A percentile compares a stretch with the other conserved stretches of the same genome.
These are phyloP conservation scores for Phoma herbarum DNA, from an alignment of 2,329 filamentous ascomycete species.

Conservation along the genomic window DNA sequence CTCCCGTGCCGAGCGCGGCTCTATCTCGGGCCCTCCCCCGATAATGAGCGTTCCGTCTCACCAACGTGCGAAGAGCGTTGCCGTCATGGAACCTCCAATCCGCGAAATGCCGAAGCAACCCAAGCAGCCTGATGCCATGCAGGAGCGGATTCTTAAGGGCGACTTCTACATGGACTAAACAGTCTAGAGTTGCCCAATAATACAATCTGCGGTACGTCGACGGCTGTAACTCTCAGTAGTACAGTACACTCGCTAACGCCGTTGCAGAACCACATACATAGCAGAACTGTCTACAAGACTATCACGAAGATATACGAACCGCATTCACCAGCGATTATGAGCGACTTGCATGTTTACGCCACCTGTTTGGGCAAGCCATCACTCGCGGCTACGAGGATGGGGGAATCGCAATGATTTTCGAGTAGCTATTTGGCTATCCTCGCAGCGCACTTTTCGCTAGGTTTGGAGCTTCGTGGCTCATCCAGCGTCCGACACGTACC, in stretches of 20 bases:
- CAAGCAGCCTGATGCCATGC: constrained; percentile 81
- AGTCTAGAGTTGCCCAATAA: not conserved
- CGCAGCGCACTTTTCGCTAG: constrained; percentile 7
- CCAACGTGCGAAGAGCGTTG: constrained; percentile 74
- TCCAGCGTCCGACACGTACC: not conserved
- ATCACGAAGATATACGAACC: constrained; percentile 29
- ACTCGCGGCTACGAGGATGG: constrained; percentile 13
- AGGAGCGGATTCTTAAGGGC: constrained; percentile 95
- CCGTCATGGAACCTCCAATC: constrained; percentile 66
- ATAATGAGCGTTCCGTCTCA: constrained; percentile 52
- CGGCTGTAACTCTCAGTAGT: too few relatives aligned
- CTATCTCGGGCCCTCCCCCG: constrained; percentile 60
- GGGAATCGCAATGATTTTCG: not conserved
- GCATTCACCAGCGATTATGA: constrained; percentile 21
- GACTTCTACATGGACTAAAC: constrained; percentile 95
- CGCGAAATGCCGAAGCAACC: constrained; percentile 67
- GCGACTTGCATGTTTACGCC: constrained; percentile 17
- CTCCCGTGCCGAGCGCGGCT: constrained; percentile 81
- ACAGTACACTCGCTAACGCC: not conserved
- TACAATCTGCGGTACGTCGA: constrained; percentile 10
- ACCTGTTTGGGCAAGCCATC: constrained; percentile 5
- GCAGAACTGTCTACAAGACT: constrained; percentile 13
- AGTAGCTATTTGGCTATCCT: constrained; percentile 1
- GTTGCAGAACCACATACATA: constrained; percentile 7
- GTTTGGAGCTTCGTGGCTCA: not conserved